These are phyloP conservation scores for Tetrastigma voinierianum DNA, from an alignment of 164 flowering plant genomes.

Conservation along the genomic window DNA sequence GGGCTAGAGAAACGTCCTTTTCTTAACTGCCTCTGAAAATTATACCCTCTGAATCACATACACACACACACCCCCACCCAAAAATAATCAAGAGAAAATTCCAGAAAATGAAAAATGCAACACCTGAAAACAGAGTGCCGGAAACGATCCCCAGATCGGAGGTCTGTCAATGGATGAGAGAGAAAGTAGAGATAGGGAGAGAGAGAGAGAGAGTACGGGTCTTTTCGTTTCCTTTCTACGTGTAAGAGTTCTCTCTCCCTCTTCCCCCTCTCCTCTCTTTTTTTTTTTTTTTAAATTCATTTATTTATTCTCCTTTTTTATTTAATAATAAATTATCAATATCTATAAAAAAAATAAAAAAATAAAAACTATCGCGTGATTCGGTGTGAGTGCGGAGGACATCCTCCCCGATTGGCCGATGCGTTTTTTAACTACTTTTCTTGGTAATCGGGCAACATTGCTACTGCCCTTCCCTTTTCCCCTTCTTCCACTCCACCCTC, in stretches of 20 bases:
- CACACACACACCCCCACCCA: too few relatives aligned
- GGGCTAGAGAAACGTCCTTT: slow-evolving; percentile 24
- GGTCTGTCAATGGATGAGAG: slow-evolving; percentile 15
- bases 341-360: too few relatives aligned
- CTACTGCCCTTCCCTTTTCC: too few relatives aligned
- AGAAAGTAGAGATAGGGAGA: slow-evolving; percentile 11
- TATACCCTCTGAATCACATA: background rate
- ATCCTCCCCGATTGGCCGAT: background rate
- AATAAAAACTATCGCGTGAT: background rate
- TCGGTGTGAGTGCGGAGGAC: slow-evolving; percentile 6
- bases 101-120: background rate
- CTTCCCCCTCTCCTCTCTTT: background rate
- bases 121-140: slow-evolving; percentile 6
- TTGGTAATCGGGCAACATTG: too few relatives aligned
- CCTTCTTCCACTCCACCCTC: too few relatives aligned
- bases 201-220: slow-evolving; percentile 16
- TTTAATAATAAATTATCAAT: background rate
- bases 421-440: too few relatives aligned
- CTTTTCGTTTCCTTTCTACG: slow-evolving; percentile 9
- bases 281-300: background rate
- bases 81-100: too few relatives aligned
- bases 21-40: slow-evolving; percentile 5
- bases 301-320: background rate
- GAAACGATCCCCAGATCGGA: background rate
- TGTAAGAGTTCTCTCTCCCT: background rate